Conservation (phyloP, 192 early-diverging fungal species). For the Diversispora eburnea region DNA sequence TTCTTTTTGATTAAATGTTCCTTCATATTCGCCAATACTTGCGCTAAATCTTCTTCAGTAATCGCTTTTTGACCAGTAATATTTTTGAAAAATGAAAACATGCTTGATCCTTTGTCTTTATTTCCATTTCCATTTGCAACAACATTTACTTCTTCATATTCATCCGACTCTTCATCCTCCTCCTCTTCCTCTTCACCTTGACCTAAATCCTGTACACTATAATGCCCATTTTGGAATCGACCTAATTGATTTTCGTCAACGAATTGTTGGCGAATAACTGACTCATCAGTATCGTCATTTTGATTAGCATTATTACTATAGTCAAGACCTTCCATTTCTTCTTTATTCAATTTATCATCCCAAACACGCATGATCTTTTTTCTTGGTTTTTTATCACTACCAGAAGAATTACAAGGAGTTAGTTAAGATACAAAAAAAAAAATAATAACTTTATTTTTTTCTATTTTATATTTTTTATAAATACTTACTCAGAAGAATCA, state of each 20-base stretch:
- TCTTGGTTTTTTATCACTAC: constrained; percentile 41
- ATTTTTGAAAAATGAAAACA: constrained; percentile 69
- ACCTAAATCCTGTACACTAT: constrained; percentile 73
- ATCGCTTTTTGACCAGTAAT: constrained; percentile 72
- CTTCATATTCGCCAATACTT: constrained; percentile 84
- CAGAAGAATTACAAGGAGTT: not conserved
- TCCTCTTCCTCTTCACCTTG: constrained; percentile 49
- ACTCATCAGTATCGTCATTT: constrained; percentile 23
- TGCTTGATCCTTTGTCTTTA: constrained; percentile 36
- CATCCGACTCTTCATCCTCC: constrained; percentile 52
- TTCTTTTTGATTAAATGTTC: constrained; percentile 91
- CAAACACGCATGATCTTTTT: constrained; percentile 69
- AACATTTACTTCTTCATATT: constrained; percentile 36
- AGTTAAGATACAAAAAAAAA: not conserved
- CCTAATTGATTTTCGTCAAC: constrained; percentile 65
- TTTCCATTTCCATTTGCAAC: constrained; percentile 29
- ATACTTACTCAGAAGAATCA: constrained; percentile 31
- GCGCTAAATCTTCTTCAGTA: constrained; percentile 65
- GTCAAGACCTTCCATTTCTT: constrained; percentile 52
- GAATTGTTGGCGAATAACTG: constrained; percentile 3
- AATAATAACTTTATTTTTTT: not conserved
- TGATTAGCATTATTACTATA: constrained; percentile 35
- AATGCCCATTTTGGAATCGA: constrained; percentile 64
- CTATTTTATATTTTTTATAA: not conserved
- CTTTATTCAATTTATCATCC: constrained; percentile 65